Percentiles rank a stretch among this genome's conserved stretches.
phyloP scores from a whole-genome alignment of 441 rosid genomes.

The Jatropha podagrica region DNA sequence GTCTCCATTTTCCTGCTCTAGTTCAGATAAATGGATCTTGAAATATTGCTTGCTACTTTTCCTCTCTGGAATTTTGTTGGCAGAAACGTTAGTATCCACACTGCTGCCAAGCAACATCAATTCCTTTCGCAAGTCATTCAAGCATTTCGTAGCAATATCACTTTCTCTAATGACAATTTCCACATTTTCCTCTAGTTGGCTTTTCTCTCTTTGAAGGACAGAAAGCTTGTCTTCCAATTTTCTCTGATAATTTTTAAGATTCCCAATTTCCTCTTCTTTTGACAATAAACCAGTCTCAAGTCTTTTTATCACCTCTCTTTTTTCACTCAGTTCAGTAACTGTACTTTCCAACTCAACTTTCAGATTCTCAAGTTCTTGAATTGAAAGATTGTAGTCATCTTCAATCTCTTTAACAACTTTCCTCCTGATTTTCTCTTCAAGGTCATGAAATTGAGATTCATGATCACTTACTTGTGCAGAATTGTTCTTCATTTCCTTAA shows the following conservation, averaged over 20 bases:
- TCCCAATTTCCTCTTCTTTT: constrained; percentile 43
- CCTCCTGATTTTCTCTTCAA: constrained; percentile 36
- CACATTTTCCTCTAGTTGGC: constrained; percentile 40
- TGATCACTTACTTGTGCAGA: constrained; percentile 23
- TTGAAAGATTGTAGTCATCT: constrained; percentile 26
- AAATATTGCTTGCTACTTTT: constrained; percentile 34
- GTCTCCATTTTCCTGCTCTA: constrained; percentile 42
- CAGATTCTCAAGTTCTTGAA: constrained; percentile 35
- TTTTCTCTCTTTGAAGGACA: constrained; percentile 39
- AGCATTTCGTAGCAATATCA: constrained; percentile 38
- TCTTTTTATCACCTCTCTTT: constrained; percentile 28
- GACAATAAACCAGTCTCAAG: constrained; percentile 37
- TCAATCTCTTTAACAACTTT: constrained; percentile 33
- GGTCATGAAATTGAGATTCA: constrained; percentile 27
- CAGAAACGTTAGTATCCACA: constrained; percentile 43
- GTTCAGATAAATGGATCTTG: constrained; percentile 33
- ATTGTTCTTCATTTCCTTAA: constrained; percentile 38
- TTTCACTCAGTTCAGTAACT: constrained; percentile 29
- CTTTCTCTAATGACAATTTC: constrained; percentile 36
- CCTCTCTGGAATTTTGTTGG: constrained; percentile 38
- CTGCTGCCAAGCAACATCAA: constrained; percentile 33
- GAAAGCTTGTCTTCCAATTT: constrained; percentile 38
- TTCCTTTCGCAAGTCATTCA: constrained; percentile 44
- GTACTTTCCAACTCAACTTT: constrained; percentile 35
- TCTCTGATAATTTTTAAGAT: constrained; percentile 26